Percentiles rank a stretch among this genome's conserved stretches.
phyloP scores from a whole-genome alignment of 495 filamentous ascomycete species.

The Achaetomiella virescens region DNA sequence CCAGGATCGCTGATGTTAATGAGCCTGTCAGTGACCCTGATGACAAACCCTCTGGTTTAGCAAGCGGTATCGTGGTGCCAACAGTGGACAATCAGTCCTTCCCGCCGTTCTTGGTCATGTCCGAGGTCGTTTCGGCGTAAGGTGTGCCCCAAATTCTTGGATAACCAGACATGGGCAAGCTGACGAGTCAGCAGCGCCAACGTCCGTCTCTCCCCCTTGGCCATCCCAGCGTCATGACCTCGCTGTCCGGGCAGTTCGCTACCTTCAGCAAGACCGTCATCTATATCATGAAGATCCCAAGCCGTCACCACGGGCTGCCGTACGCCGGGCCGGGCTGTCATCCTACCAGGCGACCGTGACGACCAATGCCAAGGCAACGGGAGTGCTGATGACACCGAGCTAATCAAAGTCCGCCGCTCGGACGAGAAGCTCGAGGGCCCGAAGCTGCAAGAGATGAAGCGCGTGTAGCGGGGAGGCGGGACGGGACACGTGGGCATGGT shows the following conservation, averaged over 20 bases:
- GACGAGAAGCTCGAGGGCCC: too few species aligned
- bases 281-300: slow-evolving; percentile 85
- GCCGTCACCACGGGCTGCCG: slow-evolving; percentile 84
- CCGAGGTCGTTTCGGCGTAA: slow-evolving; percentile 85
- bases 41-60: too few species aligned
- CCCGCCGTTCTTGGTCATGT: slow-evolving; percentile 70
- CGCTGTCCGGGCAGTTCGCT: slow-evolving; percentile 70
- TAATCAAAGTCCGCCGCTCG: too few species aligned
- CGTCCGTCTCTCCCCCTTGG: slow-evolving; percentile 78
- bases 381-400: too few species aligned
- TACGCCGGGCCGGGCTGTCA: slow-evolving; percentile 77
- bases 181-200: slow-evolving; percentile 48
- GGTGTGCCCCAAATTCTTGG: neutral
- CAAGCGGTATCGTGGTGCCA: too few species aligned
- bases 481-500: too few species aligned
- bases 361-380: neutral
- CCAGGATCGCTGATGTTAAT: slow-evolving; percentile 13
- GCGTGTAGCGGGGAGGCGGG: too few species aligned
- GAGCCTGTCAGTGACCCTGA: slow-evolving; percentile 14
- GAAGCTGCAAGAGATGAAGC: too few species aligned
- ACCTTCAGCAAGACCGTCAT: slow-evolving; percentile 76
- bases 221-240: slow-evolving; percentile 62
- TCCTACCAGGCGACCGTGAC: slow-evolving; percentile 61
- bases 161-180: neutral
- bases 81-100: slow-evolving; percentile 36